A percentile compares a stretch with the other conserved stretches of the same genome.
Conservation (phyloP, 495 filamentous ascomycete species). For the Podospora pseudoanserina region DNA sequence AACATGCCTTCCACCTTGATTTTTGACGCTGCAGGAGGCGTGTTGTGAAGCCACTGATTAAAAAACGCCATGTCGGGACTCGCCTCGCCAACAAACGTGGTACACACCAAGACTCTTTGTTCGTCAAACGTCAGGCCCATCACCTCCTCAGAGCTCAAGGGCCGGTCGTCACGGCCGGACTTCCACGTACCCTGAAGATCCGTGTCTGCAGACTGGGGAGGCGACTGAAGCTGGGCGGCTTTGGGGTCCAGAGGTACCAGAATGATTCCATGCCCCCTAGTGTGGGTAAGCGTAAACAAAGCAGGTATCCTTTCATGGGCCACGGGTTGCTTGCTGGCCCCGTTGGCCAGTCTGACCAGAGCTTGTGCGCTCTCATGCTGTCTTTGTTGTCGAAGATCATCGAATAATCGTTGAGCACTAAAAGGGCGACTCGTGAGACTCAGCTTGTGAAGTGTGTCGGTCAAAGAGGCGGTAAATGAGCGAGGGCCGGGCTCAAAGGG, state of each 20-base stretch:
- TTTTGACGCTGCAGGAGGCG: constrained; percentile 45
- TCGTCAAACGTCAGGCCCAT: constrained; percentile 52
- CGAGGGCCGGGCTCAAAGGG: constrained; percentile 40
- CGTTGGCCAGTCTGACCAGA: constrained; percentile 39
- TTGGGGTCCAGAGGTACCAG: constrained; percentile 42
- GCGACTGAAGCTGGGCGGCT: constrained; percentile 39
- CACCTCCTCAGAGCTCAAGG: constrained; percentile 39
- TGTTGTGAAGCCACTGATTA: constrained; percentile 54
- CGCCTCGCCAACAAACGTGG: constrained; percentile 54
- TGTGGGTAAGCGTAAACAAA: constrained; percentile 47
- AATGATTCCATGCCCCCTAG: constrained; percentile 45
- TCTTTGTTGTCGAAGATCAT: constrained; percentile 44
- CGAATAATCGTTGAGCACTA: constrained; percentile 46
- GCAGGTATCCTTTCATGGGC: constrained; percentile 42
- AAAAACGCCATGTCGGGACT: constrained; percentile 56
- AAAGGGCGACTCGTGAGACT: constrained; percentile 44
- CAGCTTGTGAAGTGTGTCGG: constrained; percentile 47
- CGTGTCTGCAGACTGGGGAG: constrained; percentile 36
- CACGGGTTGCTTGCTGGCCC: constrained; percentile 35
- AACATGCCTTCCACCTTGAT: constrained; percentile 58
- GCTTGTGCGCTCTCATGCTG: constrained; percentile 43
- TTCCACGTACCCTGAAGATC: constrained; percentile 31
- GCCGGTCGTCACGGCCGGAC: constrained; percentile 34
- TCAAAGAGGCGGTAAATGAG: constrained; percentile 50
- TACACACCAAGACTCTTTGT: constrained; percentile 51